Conservation (phyloP, 306 rosid genomes). For the Lathyrus aphaca region DNA sequence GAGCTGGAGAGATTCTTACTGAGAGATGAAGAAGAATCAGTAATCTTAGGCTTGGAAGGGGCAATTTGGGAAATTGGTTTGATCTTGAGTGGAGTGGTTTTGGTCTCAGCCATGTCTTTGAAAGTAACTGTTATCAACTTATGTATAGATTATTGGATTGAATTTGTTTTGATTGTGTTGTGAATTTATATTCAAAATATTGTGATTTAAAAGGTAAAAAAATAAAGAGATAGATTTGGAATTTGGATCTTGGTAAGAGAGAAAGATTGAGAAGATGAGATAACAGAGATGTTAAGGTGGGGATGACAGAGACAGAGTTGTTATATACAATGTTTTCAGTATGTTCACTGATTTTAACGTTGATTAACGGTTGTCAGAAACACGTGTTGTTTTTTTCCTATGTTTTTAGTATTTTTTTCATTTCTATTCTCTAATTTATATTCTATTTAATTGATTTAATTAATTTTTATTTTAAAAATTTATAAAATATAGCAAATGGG, state of each 20-base stretch:
- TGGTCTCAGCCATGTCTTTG: conserved; percentile 51
- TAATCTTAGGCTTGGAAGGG: conserved; percentile 51
- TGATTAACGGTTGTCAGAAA: conserved; percentile 3
- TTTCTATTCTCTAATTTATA: too few relatives aligned
- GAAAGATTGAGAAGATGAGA: background rate
- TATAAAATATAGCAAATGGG: too few relatives aligned
- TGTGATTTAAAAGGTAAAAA: background rate
- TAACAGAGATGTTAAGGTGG: conserved; percentile 19
- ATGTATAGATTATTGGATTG: background rate
- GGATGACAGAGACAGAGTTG: conserved; percentile 3
- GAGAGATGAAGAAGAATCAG: conserved; percentile 52
- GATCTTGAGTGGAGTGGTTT: conserved; percentile 50
- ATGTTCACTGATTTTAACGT: conserved; percentile 9
- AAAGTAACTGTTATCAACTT: too few relatives aligned
- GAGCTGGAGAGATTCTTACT: conserved; percentile 62
- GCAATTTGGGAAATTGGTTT: conserved; percentile 57
- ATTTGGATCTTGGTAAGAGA: background rate
- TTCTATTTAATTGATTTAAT: too few relatives aligned
- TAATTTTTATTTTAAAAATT: too few relatives aligned
- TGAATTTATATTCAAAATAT: background rate
- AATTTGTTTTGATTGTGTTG: background rate
- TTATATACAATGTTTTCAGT: background rate
- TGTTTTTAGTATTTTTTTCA: background rate
- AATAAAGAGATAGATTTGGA: background rate
- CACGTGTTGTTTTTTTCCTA: background rate